Evolutionary conservation across 1,139 yeast genomes (phyloP).

Genomic region (Magnusiomyces paraingens): DNA sequence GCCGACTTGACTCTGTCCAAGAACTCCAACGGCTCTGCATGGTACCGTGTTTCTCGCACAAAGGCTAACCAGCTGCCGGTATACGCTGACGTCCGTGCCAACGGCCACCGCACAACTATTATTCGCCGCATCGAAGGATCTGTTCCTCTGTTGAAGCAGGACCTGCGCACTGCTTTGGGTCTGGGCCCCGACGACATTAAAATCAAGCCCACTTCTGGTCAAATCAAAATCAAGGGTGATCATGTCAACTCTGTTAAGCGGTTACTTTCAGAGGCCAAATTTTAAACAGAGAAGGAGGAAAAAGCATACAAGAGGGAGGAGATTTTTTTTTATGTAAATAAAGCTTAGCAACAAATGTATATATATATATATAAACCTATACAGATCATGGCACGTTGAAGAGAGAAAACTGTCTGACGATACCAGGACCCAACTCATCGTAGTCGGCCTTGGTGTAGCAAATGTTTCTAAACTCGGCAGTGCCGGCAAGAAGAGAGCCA

Average conservation of each 20-base stretch:
- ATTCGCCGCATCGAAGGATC: conserved; percentile 31
- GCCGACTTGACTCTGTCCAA: conserved; percentile 5
- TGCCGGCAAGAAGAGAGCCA: conserved; percentile 93
- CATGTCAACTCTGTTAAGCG: conserved; percentile 21
- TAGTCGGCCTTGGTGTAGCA: conserved; percentile 96
- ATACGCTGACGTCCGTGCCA: conserved; percentile 29
- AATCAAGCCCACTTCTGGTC: conserved; percentile 31
- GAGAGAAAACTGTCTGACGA: conserved; percentile 91
- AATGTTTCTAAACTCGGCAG: conserved; percentile 91
- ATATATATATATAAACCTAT: too few relatives aligned
- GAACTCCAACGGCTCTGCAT: conserved; percentile 12
- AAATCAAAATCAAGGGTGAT: conserved; percentile 31
- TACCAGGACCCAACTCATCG: conserved; percentile 96
- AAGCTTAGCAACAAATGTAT: too few relatives aligned
- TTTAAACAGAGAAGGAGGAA: not conserved
- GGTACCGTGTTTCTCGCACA: conserved; percentile 31
- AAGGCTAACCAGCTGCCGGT: conserved; percentile 33
- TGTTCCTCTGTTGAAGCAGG: conserved; percentile 28
- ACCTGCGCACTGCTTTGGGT: conserved; percentile 25
- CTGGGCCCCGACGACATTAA: conserved; percentile 27
- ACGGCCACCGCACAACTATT: conserved; percentile 32
- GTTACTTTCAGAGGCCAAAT: conserved; percentile 16
- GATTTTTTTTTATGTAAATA: too few relatives aligned
- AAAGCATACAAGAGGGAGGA: too few relatives aligned
- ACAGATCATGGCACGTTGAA: conserved; percentile 67